phyloP scores from a whole-genome alignment of 345 rosid species.

The Eucalyptus albens region DNA sequence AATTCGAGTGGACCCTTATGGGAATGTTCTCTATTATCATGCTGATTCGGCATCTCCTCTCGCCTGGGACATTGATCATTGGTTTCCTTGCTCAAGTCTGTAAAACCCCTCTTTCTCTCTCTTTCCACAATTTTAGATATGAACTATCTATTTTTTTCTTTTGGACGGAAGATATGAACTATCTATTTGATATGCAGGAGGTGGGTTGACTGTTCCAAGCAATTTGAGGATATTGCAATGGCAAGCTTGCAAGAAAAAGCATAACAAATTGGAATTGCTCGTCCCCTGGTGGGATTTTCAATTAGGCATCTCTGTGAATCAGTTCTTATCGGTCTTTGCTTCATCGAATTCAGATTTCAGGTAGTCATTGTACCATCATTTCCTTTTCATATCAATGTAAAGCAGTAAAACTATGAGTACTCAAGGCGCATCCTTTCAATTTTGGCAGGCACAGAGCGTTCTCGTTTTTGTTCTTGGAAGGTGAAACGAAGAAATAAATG shows the following conservation, averaged over 20 bases:
- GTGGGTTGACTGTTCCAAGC: slow-evolving; percentile 90
- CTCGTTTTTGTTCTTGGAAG: slow-evolving; percentile 68
- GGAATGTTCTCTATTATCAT: slow-evolving; percentile 80
- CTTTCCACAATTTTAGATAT: neutral
- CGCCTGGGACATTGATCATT: slow-evolving; percentile 91
- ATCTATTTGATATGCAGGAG: slow-evolving; percentile 35
- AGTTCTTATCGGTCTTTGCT: slow-evolving; percentile 76
- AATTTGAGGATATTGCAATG: slow-evolving; percentile 83
- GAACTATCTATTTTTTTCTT: neutral
- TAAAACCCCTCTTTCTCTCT: neutral
- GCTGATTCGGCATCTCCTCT: slow-evolving; percentile 98
- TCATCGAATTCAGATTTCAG: slow-evolving; percentile 83
- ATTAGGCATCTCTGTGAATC: slow-evolving; percentile 80
- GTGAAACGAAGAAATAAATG: slow-evolving; percentile 73
- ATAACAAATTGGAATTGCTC: slow-evolving; percentile 63
- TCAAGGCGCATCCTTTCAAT: neutral
- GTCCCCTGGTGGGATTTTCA: slow-evolving; percentile 99
- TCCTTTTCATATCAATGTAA: neutral
- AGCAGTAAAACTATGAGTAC: neutral
- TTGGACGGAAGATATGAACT: neutral
- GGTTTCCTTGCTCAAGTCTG: slow-evolving; percentile 92
- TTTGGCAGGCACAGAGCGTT: slow-evolving; percentile 73
- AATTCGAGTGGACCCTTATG: slow-evolving; percentile 78
- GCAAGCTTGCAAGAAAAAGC: slow-evolving; percentile 86
- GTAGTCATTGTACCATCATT: slow-evolving; percentile 2